These are phyloP conservation scores for Micractinium sp. DNA, from an alignment of 139 green algal genomes.

Conservation along the genomic window DNA sequence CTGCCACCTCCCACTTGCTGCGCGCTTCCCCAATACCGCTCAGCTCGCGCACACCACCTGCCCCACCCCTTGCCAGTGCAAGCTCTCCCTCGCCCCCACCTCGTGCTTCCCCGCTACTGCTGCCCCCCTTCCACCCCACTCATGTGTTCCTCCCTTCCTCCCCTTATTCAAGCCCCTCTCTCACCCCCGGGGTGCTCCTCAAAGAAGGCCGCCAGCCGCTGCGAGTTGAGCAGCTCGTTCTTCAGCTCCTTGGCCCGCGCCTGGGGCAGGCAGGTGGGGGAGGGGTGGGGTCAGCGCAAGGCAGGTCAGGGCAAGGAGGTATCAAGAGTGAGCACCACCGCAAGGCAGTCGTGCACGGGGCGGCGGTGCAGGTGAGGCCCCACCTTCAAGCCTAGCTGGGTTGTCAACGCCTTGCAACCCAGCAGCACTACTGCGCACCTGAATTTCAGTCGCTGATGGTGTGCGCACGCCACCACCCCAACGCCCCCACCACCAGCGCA, in stretches of 20 bases:
- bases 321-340: too few species aligned
- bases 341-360: neutral
- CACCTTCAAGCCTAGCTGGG: too few species aligned
- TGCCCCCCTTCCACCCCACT: neutral
- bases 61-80: too few species aligned
- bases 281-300: neutral
- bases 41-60: too few species aligned
- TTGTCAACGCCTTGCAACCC: too few species aligned
- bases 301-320: neutral
- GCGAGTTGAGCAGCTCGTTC: constrained; percentile 91
- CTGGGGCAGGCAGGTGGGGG: neutral
- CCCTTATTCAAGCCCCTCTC: neutral
- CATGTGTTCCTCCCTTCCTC: too few species aligned
- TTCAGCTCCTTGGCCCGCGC: constrained; percentile 87
- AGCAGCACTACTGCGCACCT: too few species aligned
- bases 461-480: neutral
- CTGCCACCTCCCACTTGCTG: too few species aligned
- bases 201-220: constrained; percentile 85
- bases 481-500: neutral
- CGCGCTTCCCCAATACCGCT: too few species aligned
- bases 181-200: constrained; percentile 74
- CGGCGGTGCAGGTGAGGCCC: too few species aligned
- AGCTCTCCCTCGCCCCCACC: neutral
- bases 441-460: too few species aligned
- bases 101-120: too few species aligned